phyloP scores from a whole-genome alignment of 177 flowering plant genomes.

The Telopea speciosissima region DNA sequence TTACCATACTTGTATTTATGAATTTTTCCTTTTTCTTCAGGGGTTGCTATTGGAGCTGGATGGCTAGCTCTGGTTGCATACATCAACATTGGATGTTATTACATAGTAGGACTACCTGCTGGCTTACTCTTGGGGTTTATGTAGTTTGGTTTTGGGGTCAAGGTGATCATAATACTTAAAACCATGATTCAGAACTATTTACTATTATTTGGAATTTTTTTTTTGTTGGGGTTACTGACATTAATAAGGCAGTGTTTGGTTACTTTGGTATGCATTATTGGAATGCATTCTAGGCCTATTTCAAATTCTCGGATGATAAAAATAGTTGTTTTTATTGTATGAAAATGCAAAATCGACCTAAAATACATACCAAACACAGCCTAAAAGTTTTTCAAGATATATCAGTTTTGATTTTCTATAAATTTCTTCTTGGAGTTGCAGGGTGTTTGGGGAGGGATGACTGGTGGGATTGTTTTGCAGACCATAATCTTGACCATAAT shows the following conservation, averaged over 20 bases:
- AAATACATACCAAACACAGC: too few species aligned
- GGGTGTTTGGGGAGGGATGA: conserved; percentile 81
- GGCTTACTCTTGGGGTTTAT: conserved; percentile 59
- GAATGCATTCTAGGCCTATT: too few species aligned
- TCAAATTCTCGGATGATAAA: too few species aligned
- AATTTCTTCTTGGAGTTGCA: conserved; percentile 21
- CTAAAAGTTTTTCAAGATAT: too few species aligned
- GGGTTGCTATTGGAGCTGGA: conserved; percentile 68
- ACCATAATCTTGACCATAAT: conserved; percentile 44
- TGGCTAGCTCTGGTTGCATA: conserved; percentile 59
- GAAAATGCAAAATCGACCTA: too few species aligned
- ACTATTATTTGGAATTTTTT: too few species aligned
- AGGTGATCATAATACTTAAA: conserved; percentile 21
- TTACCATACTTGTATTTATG: too few species aligned
- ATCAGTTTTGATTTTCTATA: background rate
- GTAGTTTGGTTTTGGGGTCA: conserved; percentile 34
- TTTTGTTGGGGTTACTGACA: too few species aligned
- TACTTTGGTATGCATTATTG: too few species aligned
- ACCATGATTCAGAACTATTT: too few species aligned
- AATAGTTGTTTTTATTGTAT: too few species aligned
- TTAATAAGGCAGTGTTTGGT: too few species aligned
- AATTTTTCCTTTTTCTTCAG: conserved; percentile 13
- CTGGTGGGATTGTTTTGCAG: conserved; percentile 57
- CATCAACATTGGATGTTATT: conserved; percentile 60
- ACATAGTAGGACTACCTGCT: conserved; percentile 50